Conservation (phyloP, 1,139 yeast species). For the Candida sojae region DNA sequence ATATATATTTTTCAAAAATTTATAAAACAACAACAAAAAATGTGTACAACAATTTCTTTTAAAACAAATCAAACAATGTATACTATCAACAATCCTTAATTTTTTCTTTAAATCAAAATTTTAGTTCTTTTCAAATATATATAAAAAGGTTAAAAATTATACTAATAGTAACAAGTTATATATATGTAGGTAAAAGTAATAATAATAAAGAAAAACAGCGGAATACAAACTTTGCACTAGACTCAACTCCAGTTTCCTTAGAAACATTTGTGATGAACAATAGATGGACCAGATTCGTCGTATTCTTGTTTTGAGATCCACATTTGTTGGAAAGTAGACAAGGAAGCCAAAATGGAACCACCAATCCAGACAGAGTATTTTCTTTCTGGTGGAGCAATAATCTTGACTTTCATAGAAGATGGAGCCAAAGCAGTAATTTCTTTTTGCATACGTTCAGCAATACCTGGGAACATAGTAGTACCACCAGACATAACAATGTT, state of each 20-base stretch:
- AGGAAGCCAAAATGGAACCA: conserved; percentile 98
- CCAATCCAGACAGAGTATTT: conserved; percentile 99
- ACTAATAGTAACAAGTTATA: conserved; percentile 4
- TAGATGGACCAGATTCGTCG: conserved; percentile 99
- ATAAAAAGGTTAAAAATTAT: conserved; percentile 1
- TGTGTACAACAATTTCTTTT: not conserved
- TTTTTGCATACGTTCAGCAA: conserved; percentile 99
- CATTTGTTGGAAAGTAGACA: conserved; percentile 99
- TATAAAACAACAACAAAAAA: not conserved
- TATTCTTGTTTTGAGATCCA: conserved; percentile 99
- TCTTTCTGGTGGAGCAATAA: conserved; percentile 99
- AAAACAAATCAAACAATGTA: not conserved
- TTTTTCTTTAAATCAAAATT: not conserved
- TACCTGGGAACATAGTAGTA: conserved; percentile 99
- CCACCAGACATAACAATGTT: conserved; percentile 99
- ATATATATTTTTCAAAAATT: conserved; percentile 5
- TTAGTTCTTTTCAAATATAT: not conserved
- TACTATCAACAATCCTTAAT: not conserved
- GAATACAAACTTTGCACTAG: conserved; percentile 2
- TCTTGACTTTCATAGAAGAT: conserved; percentile 99
- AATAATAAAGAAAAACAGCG: conserved; percentile 2
- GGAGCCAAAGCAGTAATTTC: conserved; percentile 99
- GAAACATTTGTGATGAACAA: conserved; percentile 99
- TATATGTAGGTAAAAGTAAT: conserved; percentile 2
- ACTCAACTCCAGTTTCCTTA: conserved; percentile 39